Conservation (phyloP, 2,329 filamentous ascomycete genomes). For the Monilinia laxa region DNA sequence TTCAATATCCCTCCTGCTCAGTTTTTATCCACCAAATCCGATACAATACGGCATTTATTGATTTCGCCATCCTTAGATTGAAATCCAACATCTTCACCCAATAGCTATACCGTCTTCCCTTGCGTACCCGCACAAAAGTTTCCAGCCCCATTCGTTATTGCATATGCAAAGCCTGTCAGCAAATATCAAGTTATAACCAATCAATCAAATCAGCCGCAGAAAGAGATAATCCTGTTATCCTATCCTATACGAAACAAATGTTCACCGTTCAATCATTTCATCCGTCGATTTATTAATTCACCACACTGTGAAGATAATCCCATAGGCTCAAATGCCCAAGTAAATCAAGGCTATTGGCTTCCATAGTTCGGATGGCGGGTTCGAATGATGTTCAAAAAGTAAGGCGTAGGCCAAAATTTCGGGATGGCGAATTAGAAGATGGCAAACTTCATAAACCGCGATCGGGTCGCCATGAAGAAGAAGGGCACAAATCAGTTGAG, state of each 20-base stretch:
- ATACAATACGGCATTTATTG: too few species aligned
- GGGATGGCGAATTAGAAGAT: slow-evolving; percentile 33
- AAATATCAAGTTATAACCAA: background rate
- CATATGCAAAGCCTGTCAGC: slow-evolving; percentile 21
- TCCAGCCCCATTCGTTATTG: slow-evolving; percentile 6
- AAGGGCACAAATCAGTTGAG: slow-evolving; percentile 30
- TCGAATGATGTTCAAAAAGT: slow-evolving; percentile 13
- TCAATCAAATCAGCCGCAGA: slow-evolving; percentile 22
- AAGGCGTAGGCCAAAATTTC: slow-evolving; percentile 31
- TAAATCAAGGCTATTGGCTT: background rate
- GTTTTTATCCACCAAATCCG: too few species aligned
- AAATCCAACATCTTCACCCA: too few species aligned
- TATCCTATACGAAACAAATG: slow-evolving; percentile 32
- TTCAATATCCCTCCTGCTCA: too few species aligned
- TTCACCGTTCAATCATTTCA: slow-evolving; percentile 25
- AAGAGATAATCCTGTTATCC: slow-evolving; percentile 14
- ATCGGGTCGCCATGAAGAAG: slow-evolving; percentile 13
- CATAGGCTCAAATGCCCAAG: slow-evolving; percentile 12
- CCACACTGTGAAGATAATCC: background rate
- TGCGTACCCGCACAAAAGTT: background rate
- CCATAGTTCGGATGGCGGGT: slow-evolving; percentile 13
- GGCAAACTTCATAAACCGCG: slow-evolving; percentile 28
- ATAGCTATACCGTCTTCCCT: background rate
- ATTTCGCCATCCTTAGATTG: too few species aligned
- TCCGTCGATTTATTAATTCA: background rate